Evolutionary conservation across 805 yeast species (phyloP), one percentile per base, ranked within the genome.

Genomic region (Cyberlindnera maritima): DNA sequence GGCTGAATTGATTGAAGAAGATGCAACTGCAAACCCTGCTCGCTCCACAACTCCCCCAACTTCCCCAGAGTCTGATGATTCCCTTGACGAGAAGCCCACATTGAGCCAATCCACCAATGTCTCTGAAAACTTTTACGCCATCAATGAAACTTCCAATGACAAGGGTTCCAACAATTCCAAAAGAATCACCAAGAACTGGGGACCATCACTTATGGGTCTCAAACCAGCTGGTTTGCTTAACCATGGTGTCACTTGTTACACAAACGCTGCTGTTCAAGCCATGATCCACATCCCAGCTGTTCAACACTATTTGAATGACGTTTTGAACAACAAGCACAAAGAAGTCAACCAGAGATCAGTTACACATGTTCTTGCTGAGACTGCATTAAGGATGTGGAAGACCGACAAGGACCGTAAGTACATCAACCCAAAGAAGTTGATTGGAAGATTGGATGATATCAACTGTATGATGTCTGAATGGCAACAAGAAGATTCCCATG

Each of bases 401-500:
- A 57, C 54, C 36, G 60, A 58, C 25, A 54, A 54, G 32, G 41
- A 44, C 18, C 63, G 69, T 43, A 70, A 74, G 49, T 80, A 76
- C 58, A 72, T 89, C 44, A 86, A 86, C 66, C 98, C 96, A 10
- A 81, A 81, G 56, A 80, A 78, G 59, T 72, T 90, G 57, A 83
- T 88, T 48, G 74, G 74, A 43, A 75, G 89, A 54, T 70, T 88
- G 47, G 87, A 78, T 41, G 96, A 88, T 58, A 88, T 92, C 58
- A 90, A 90, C 66, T 88, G 96, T 63, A 88, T 88, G 96, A 89
- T 91, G 96, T 82, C 90, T 38, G 94, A 84, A 64, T 91, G 96
- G 96, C 91, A 89, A 66, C 99, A 94, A 65, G 98, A 94, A 66
- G 99, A 94, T 67, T 86, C 96, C 0, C 99, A 94, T 67, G 99